Conservation (phyloP, 306 rosid species). For the Fragaria iinumae region DNA sequence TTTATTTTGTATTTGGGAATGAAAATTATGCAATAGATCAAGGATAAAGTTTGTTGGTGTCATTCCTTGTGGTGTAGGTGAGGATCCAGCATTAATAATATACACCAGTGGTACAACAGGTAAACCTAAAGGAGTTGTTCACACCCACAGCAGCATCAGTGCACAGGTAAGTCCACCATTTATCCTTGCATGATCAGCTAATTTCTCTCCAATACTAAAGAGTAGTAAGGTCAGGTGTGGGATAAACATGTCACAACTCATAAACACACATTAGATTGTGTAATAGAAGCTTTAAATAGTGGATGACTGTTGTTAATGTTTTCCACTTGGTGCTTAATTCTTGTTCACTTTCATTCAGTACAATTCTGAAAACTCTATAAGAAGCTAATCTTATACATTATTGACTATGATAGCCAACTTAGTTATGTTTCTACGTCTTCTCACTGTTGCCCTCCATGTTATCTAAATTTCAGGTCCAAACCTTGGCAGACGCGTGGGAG, state of each 20-base stretch:
- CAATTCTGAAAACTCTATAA: background rate
- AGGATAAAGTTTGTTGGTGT: conserved; percentile 20
- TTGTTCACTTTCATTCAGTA: conserved; percentile 1
- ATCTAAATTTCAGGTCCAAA: conserved; percentile 74
- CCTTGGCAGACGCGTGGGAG: conserved; percentile 81
- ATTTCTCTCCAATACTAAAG: background rate
- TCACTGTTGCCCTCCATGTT: conserved; percentile 16
- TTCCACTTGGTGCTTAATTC: background rate
- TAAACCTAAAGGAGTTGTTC: conserved; percentile 97
- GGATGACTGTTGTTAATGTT: background rate
- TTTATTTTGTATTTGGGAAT: conserved; percentile 6
- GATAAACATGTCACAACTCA: background rate
- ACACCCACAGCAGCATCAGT: conserved; percentile 76
- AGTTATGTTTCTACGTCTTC: background rate
- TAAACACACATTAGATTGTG: background rate
- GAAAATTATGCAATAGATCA: conserved; percentile 2
- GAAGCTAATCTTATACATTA: background rate
- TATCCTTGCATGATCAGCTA: conserved; percentile 7
- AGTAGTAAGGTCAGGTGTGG: background rate
- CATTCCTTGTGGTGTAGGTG: conserved; percentile 52
- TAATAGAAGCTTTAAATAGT: background rate
- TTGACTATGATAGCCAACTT: background rate
- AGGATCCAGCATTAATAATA: conserved; percentile 81
- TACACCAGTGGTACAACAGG: conserved; percentile 98
- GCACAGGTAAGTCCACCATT: conserved; percentile 60